A percentile compares a stretch with the other conserved stretches of the same genome.
phyloP scores from a whole-genome alignment of 2,329 filamentous ascomycete genomes.

The Aspergillus uvarum region DNA sequence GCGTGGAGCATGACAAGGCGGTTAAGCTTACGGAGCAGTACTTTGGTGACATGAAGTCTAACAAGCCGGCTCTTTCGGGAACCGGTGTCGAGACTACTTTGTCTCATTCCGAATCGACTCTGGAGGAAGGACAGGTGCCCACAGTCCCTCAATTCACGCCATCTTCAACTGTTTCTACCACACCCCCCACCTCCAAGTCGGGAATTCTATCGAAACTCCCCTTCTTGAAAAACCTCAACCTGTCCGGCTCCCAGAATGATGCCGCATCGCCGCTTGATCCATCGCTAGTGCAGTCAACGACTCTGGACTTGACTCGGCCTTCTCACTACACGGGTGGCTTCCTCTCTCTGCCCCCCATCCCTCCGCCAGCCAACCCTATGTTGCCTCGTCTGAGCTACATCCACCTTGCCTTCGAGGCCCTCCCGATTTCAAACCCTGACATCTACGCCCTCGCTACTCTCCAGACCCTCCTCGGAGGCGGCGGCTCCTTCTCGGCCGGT shows the following conservation, averaged over 20 bases:
- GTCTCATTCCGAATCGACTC: conserved; percentile 29
- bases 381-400: conserved; percentile 84
- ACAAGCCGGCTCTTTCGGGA: conserved; percentile 54
- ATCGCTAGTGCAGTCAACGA: conserved; percentile 43
- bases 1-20: conserved; percentile 78
- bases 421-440: conserved; percentile 84
- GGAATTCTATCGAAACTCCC: conserved; percentile 78
- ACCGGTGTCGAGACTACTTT: conserved; percentile 58
- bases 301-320: conserved; percentile 61
- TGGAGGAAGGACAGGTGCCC: conserved; percentile 33
- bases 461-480: conserved; percentile 92
- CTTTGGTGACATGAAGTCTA: conserved; percentile 83
- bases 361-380: conserved; percentile 73
- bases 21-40: conserved; percentile 76
- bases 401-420: conserved; percentile 91
- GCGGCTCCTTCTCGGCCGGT: conserved; percentile 93
- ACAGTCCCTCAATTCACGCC: conserved; percentile 43
- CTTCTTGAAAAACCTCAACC: conserved; percentile 86
- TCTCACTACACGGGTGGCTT: conserved; percentile 93
- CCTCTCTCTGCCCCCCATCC: conserved; percentile 77
- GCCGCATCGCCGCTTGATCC: conserved; percentile 56
- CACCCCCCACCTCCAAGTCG: conserved; percentile 51
- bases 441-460: conserved; percentile 96
- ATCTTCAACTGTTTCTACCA: conserved; percentile 37
- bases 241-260: conserved; percentile 62